A percentile compares a stretch with the other conserved stretches of the same genome.
These are phyloP conservation scores for Parastagonospora avenae DNA, from an alignment of 2,329 filamentous ascomycete genomes.

Conservation along the genomic window DNA sequence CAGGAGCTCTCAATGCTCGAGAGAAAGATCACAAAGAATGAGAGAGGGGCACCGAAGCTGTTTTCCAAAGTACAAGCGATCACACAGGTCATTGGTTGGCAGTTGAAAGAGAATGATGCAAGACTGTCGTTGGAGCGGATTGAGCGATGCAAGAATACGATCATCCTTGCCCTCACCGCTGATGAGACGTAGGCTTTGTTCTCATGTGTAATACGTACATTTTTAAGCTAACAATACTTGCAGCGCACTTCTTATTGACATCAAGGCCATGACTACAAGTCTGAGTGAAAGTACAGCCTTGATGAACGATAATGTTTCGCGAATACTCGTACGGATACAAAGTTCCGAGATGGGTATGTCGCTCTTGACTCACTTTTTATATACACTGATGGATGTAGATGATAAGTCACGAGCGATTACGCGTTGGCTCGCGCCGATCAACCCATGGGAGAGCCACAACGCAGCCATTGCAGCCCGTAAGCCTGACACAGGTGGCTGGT, in stretches of 20 bases:
- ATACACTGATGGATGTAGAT: too few species aligned
- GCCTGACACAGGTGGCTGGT: not conserved
- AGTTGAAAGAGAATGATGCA: slow-evolving; percentile 5
- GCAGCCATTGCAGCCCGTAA: too few species aligned
- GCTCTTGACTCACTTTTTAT: too few species aligned
- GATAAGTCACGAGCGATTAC: too few species aligned
- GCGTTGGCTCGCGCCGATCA: too few species aligned
- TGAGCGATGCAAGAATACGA: slow-evolving; percentile 1
- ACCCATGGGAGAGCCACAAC: too few species aligned
- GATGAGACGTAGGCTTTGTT: not conserved
- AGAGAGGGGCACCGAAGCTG: not conserved
- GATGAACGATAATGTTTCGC: too few species aligned
- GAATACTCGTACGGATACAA: too few species aligned
- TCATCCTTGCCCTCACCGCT: not conserved
- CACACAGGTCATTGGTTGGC: slow-evolving; percentile 3
- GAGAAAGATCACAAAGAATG: not conserved
- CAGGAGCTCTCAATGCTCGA: not conserved
- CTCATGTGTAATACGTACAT: not conserved
- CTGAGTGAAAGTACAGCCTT: too few species aligned
- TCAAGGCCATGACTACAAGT: too few species aligned
- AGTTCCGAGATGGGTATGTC: too few species aligned
- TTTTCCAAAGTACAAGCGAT: not conserved
- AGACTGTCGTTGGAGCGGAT: slow-evolving; percentile 1
- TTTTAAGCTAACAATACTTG: not conserved
- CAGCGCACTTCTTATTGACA: too few species aligned